phyloP scores from a whole-genome alignment of 169 alveolate species.

The Hepatocystis sp. region DNA sequence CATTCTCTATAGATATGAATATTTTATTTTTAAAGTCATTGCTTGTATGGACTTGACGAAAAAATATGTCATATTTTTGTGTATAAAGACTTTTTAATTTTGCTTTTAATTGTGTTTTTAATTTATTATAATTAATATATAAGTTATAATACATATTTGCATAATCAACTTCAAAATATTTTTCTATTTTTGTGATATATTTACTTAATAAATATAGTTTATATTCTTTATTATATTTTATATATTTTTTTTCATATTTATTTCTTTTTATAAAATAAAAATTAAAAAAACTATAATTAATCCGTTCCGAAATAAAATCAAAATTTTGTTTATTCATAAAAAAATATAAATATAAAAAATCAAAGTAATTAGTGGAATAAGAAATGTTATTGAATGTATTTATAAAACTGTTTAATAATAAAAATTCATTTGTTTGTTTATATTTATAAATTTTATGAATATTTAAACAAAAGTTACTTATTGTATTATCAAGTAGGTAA shows the following conservation, averaged over 20 bases:
- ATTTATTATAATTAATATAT: slow-evolving; percentile 24
- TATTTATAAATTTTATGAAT: slow-evolving; percentile 59
- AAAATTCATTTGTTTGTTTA: slow-evolving; percentile 19
- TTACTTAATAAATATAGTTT: slow-evolving; percentile 15
- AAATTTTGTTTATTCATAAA: slow-evolving; percentile 4
- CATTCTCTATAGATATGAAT: slow-evolving; percentile 9
- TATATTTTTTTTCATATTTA: slow-evolving; percentile 33
- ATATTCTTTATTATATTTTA: slow-evolving; percentile 27
- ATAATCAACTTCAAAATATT: slow-evolving; percentile 36
- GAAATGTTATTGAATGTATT: slow-evolving; percentile 17
- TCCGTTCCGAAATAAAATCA: background rate
- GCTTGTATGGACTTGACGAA: background rate
- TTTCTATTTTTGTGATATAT: background rate
- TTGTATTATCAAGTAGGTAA: too few species aligned
- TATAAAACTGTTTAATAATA: slow-evolving; percentile 29
- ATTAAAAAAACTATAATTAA: slow-evolving; percentile 15
- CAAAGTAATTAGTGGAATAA: slow-evolving; percentile 34
- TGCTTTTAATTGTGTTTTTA: slow-evolving; percentile 1
- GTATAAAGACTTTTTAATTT: slow-evolving; percentile 12
- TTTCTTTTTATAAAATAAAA: slow-evolving; percentile 25
- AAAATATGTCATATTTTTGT: slow-evolving; percentile 25
- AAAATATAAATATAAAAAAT: slow-evolving; percentile 33
- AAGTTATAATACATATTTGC: slow-evolving; percentile 45
- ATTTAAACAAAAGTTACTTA: too few species aligned
- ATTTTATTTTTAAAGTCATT: slow-evolving; percentile 8